Evolutionary conservation across 768 basidiomycete genomes (phyloP), one percentile per base, ranked within the genome.

Genomic region (Suillus brevipes): DNA sequence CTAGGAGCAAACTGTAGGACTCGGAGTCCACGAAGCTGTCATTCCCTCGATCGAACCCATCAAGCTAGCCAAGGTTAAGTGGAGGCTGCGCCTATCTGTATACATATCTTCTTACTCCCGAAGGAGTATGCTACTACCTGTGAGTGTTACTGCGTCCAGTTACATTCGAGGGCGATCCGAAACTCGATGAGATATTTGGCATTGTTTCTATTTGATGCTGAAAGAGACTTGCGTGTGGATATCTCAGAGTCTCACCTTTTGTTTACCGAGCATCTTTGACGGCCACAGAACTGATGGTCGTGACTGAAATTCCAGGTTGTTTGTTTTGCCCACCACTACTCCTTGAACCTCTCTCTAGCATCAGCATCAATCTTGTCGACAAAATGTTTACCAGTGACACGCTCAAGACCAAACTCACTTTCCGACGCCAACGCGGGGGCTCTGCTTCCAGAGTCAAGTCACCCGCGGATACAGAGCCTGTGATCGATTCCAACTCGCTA

Each of bases 1-100:
- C 28, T 34, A 53, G 52, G 52, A 53, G 52, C 28, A 20, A 53
- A 53, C 28, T 8, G 18, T 28, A 52, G 52, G 28, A 40, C 57
- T 40, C 28, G 6, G 10, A 53, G 31, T 53, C 28, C 28, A 53
- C 28, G 52, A 53, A 31, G 18, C 18, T 10, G 52, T 37, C 36
- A 57, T 57, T 38, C 13, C 55, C 37, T 38, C 56, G 14, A 40
- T 28, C 38, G 10, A 28, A 40, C 16, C 25, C 57, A 58, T 42
- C 40, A 42, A 31, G 18, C 58, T 40, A 58, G 25, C 9, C 6
- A 58, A 25, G 38, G 28, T 25, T 40, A 28, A 58, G 38, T 6
- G 38, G 18, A 59, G 40, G 10, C 58, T 31, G 58, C 25, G 3
- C 58, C 58, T n/a, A 59, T 59, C 38, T 59, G 58, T 59, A 59